These are phyloP conservation scores for Ophiostoma sp. DNA, from an alignment of 2,329 filamentous ascomycete species.

Conservation along the genomic window DNA sequence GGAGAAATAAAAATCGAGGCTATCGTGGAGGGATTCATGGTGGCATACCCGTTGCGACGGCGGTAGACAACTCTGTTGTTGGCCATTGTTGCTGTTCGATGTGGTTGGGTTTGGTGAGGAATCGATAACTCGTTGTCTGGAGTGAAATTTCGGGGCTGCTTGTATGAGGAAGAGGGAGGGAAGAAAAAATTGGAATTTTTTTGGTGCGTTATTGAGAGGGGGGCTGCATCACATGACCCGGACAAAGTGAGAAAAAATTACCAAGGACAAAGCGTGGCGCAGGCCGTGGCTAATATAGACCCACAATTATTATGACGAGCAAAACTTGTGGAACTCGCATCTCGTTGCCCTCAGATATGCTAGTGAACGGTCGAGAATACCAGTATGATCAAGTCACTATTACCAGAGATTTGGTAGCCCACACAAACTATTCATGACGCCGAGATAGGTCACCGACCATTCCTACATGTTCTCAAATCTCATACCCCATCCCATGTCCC, in stretches of 20 bases:
- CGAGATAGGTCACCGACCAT: no score
- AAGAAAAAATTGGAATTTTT: conserved; percentile 23
- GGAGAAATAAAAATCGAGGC: not conserved
- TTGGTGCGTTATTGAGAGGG: conserved; percentile 26
- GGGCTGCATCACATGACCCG: conserved; percentile 24
- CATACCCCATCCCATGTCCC: no score
- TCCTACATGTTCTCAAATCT: no score
- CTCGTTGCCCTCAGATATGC: no score
- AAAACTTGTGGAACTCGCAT: no score
- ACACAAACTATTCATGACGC: no score
- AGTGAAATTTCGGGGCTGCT: conserved; percentile 17
- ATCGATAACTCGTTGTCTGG: conserved; percentile 8
- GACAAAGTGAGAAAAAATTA: conserved; percentile 17
- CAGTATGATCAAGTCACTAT: no score
- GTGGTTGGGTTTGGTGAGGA: conserved; percentile 28
- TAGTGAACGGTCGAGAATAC: no score
- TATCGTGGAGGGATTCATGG: not conserved
- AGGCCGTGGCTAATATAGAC: not conserved
- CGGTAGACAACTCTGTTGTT: conserved; percentile 61
- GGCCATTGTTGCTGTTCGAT: conserved; percentile 50
- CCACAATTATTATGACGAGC: not conserved
- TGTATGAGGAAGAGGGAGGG: conserved; percentile 16
- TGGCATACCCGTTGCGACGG: conserved; percentile 72
- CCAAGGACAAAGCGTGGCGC: conserved; percentile 5
- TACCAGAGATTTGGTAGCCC: no score